Conservation (phyloP, 192 early-diverging fungal species). For the Backusella macrospora region DNA sequence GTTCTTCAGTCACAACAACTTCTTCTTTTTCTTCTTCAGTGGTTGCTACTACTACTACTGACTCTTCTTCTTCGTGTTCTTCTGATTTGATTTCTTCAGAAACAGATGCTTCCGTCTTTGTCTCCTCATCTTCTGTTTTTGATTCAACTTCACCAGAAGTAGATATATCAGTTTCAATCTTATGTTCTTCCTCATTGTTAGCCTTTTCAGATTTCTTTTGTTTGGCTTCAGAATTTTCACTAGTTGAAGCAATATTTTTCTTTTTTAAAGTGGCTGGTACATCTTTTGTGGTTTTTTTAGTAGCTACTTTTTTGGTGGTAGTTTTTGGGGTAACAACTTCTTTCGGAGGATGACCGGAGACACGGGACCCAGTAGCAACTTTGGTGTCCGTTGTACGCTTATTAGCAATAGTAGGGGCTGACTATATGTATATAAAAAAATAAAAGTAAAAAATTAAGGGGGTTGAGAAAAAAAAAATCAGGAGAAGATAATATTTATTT, state of each 20-base stretch:
- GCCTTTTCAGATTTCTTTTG: not conserved
- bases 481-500: not conserved
- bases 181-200: not conserved
- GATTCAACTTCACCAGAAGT: not conserved
- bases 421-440: not conserved
- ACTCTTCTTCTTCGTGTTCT: not conserved
- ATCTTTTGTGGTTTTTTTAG: not conserved
- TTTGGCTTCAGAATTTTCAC: not conserved
- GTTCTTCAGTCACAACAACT: not conserved
- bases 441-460: not conserved
- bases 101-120: not conserved
- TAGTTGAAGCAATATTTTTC: not conserved
- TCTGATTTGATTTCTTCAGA: not conserved
- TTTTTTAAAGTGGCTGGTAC: not conserved
- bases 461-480: not conserved
- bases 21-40: not conserved
- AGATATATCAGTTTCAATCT: not conserved
- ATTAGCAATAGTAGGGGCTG: not conserved
- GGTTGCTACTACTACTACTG: not conserved
- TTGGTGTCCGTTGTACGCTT: not conserved
- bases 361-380: not conserved
- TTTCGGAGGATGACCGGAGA: not conserved
- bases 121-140: conserved; percentile 1
- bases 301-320: not conserved
- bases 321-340: not conserved